Evolutionary conservation across 257 asterid species (phyloP), one percentile per base, ranked within the genome.

Genomic region (Solanum paucissectum): DNA sequence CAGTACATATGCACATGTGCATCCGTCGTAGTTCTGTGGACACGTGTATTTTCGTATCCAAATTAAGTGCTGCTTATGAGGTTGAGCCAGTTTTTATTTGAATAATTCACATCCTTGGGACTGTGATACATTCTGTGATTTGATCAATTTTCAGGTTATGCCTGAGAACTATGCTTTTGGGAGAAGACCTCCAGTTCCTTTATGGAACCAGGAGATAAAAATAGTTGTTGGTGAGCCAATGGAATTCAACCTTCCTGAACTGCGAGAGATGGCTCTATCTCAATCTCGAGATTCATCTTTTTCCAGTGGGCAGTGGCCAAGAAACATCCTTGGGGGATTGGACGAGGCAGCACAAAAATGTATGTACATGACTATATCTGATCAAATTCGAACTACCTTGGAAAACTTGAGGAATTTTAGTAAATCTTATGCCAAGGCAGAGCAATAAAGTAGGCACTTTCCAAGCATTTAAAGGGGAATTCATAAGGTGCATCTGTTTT

Each of bases 171-270:
- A 94, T 85, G 92, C 93, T 88, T 94, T 93, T 88, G 97, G 95
- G 32, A 93, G 91, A 90, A 90, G 93, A 86, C 98, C 97, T 72
- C 98, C 90, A 71, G 79, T 97, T n/a, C 99, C 99, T 52, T 89
- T 97, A 92, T 94, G 94, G 62, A 92, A 92, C 88, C 92, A 74
- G 91, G 92, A 96, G 58, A 93, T 96, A 34, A 89, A 90, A 36
- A 93, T 96, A 87, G 90, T 89, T 9, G 84, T 97, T 18, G 99
- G 99, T 3, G 98, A 97, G 90, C 99, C 99, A 81, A 92, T 97
- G 44, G 91, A 73, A 68, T 95, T 97, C 34, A 93, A 96, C 89
- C 72, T 97, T 89, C 98, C 97, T 49, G 90, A 91, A 88, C 89
- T 97, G 92, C 94, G 91, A 92, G 93, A 93, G 92, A 89, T 85